Evolutionary conservation across 192 early-diverging fungal species (phyloP).

Genomic region (Phycomyces nitens): DNA sequence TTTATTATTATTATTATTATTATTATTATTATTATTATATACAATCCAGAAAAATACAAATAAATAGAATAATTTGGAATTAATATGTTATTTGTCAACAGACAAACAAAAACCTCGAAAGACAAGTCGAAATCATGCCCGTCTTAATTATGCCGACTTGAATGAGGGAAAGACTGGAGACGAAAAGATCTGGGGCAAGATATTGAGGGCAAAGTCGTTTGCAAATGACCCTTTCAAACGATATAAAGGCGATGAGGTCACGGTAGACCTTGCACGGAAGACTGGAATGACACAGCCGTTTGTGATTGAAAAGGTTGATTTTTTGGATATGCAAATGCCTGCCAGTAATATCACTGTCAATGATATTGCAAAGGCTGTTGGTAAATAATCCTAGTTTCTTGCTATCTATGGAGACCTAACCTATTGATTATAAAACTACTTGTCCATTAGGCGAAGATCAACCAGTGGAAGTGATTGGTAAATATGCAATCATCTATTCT

Average conservation of each 20-base stretch:
- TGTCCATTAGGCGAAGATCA: conserved; percentile 46
- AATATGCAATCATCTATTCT: no score
- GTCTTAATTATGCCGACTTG: conserved; percentile 82
- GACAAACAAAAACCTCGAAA: conserved; percentile 50
- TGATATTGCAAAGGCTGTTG: conserved; percentile 53
- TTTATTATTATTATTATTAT: no score
- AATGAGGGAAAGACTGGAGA: conserved; percentile 76
- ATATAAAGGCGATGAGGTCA: conserved; percentile 61
- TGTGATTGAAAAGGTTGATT: conserved; percentile 61
- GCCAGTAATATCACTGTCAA: conserved; percentile 51
- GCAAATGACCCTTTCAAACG: conserved; percentile 61
- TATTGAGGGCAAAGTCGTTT: conserved; percentile 68
- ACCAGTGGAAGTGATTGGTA: conserved; percentile 79
- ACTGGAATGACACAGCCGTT: conserved; percentile 73
- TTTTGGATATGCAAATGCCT: conserved; percentile 85
- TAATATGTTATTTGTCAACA: neutral
- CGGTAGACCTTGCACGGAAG: conserved; percentile 58
- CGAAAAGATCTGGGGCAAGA: conserved; percentile 75
- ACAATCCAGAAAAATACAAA: no score
- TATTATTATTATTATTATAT: no score
- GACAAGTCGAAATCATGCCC: conserved; percentile 50
- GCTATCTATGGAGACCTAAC: no score
- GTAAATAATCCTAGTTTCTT: no score
- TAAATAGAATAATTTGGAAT: no score
- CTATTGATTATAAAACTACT: no score